Evolutionary conservation across 2,329 filamentous ascomycete genomes (phyloP).

Genomic region (Dendryphion nanum): DNA sequence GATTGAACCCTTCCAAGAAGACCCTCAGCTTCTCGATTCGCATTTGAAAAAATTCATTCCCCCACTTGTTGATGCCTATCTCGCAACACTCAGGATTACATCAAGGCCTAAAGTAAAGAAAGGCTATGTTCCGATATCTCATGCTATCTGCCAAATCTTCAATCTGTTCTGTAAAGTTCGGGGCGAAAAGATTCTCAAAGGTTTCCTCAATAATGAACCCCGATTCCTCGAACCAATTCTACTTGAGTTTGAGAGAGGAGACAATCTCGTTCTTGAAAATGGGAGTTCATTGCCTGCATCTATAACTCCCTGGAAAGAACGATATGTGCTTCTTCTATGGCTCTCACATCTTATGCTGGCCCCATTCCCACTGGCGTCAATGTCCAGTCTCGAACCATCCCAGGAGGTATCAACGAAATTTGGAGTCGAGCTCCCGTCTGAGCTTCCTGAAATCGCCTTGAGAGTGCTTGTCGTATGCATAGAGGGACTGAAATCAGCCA

Average conservation of each 20-base stretch:
- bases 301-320: constrained; percentile 70
- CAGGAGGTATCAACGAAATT: constrained; percentile 25
- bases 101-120: constrained; percentile 16
- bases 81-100: constrained; percentile 59
- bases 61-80: constrained; percentile 70
- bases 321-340: constrained; percentile 87
- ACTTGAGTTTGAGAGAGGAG: constrained; percentile 66
- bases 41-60: constrained; percentile 75
- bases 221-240: constrained; percentile 80
- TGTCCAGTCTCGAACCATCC: constrained; percentile 57
- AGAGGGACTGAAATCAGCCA: constrained; percentile 68
- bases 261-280: constrained; percentile 17
- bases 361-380: constrained; percentile 85
- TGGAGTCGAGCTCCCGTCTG: constrained; percentile 56
- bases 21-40: constrained; percentile 88
- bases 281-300: constrained; percentile 15
- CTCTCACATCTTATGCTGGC: constrained; percentile 57
- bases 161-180: constrained; percentile 94
- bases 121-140: constrained; percentile 25
- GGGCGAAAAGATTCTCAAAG: constrained; percentile 86
- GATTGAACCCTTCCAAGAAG: constrained; percentile 91
- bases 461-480: constrained; percentile 71
- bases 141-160: constrained; percentile 73
- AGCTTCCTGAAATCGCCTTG: constrained; percentile 67
- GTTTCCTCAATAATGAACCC: constrained; percentile 88